Evolutionary conservation across 139 green algal species (phyloP), one percentile per base, ranked within the genome.

Genomic region (Volvox africanus): DNA sequence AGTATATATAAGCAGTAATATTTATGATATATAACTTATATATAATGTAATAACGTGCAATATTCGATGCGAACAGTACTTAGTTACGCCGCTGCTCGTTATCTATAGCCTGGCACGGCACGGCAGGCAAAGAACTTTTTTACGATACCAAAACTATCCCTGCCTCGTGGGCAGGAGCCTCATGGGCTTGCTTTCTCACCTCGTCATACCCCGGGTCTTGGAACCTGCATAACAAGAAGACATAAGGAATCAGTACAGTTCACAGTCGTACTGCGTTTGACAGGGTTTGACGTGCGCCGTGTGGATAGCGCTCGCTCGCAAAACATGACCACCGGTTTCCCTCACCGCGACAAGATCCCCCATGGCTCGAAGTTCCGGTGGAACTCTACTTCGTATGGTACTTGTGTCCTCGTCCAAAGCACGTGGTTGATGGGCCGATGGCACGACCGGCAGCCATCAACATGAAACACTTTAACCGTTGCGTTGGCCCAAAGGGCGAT

Each of bases 271-370:
- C 9, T 14, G 5, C 44, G 9, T 55, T 14, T 55, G 5, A 55
- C 44, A 14, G 44, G 5, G 44, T 55, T 55, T 55, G 44, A 5
- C 44, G 44, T 55, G 9, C 44, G n/a, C n/a, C n/a, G 44, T 80
- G 11, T 36, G n/a, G 28, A 80, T 9, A 32, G 32, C n/a, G 73
- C 73, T 35, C 73, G 77, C 44, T 55, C n/a, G n/a, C n/a, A n/a
- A n/a, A n/a, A n/a, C n/a, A n/a, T n/a, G n/a, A n/a, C n/a, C n/a
- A n/a, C n/a, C n/a, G n/a, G n/a, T n/a, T n/a, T 30, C 13, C 21
- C 83, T 37, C n/a, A 89, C 85, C 85, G n/a, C 0, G 68, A 61
- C 28, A 89, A 68, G 14, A 89, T 89, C 26, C 85, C 85, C 85
- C 85, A 89, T 26, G 85, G 85, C 85, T 89, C 85, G 67, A 89